Percentiles rank a stretch among this genome's conserved stretches.
These are phyloP conservation scores for Aspergillus awamori DNA, from an alignment of 2,329 filamentous ascomycete genomes.

Conservation along the genomic window DNA sequence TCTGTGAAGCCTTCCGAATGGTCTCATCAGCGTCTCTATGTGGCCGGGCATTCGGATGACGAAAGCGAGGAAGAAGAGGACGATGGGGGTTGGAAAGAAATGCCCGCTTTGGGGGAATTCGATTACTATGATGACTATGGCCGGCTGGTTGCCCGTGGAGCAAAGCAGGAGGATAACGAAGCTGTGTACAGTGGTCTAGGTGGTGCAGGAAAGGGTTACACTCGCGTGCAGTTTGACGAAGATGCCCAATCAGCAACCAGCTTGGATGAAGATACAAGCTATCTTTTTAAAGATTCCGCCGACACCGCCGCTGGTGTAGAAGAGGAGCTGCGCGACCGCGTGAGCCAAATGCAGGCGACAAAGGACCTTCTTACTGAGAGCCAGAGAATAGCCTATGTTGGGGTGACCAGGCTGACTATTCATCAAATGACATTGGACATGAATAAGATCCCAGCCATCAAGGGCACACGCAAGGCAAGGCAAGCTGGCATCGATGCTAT, in stretches of 20 bases:
- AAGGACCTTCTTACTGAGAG: constrained; percentile 94
- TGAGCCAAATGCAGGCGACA: constrained; percentile 91
- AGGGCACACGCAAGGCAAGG: constrained; percentile 71
- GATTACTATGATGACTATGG: constrained; percentile 97
- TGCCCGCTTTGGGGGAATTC: constrained; percentile 90
- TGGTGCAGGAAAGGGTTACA: constrained; percentile 93
- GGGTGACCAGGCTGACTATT: constrained; percentile 79
- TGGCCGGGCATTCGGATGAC: constrained; percentile 45
- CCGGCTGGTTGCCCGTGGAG: constrained; percentile 79
- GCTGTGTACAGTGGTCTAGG: constrained; percentile 77
- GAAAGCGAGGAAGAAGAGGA: constrained; percentile 60
- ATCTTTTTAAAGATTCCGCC: constrained; percentile 79
- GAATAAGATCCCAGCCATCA: constrained; percentile 62
- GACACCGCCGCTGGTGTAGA: constrained; percentile 65
- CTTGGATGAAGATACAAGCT: constrained; percentile 95
- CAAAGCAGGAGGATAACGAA: constrained; percentile 64
- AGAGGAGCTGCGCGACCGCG: constrained; percentile 80
- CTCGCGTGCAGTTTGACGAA: constrained; percentile 90
- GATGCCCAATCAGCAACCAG: constrained; percentile 92
- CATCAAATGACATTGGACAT: constrained; percentile 73
- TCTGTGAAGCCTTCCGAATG: constrained; percentile 69
- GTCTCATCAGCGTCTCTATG: constrained; percentile 80
- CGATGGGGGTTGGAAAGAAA: constrained; percentile 78
- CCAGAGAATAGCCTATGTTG: constrained; percentile 94
- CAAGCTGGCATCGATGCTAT: constrained; percentile 72